A percentile compares a stretch with the other conserved stretches of the same genome.
Evolutionary conservation across 1,284 basidiomycete genomes (phyloP).

Genomic region (Thelephora terrestris): DNA sequence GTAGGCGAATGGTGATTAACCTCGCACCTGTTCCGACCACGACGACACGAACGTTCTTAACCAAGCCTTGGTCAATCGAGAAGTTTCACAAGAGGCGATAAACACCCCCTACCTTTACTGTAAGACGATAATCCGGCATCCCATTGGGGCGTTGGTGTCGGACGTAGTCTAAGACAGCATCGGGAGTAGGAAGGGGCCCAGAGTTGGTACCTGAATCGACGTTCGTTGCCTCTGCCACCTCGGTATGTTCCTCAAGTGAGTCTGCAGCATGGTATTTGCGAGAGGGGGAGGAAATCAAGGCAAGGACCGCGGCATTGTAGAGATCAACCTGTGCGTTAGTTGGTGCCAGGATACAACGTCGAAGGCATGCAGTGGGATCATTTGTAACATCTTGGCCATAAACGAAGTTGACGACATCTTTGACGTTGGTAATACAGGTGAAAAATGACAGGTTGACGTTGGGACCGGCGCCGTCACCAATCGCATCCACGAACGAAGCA

Average conservation of each 20-base stretch:
- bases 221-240: slow-evolving; percentile 9
- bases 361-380: slow-evolving; percentile 20
- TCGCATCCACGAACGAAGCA: slow-evolving; percentile 26
- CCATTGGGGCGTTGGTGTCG: slow-evolving; percentile 17
- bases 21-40: slow-evolving; percentile 19
- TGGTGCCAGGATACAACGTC: slow-evolving; percentile 26
- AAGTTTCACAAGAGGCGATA: slow-evolving; percentile 30
- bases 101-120: slow-evolving; percentile 24
- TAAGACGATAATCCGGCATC: slow-evolving; percentile 22
- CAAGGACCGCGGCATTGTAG: slow-evolving; percentile 25
- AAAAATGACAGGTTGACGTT: slow-evolving; percentile 13
- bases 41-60: slow-evolving; percentile 30
- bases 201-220: slow-evolving; percentile 10
- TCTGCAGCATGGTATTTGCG: slow-evolving; percentile 22
- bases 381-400: slow-evolving; percentile 22
- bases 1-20: slow-evolving; percentile 22
- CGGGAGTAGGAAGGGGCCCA: slow-evolving; percentile 4
- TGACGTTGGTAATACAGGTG: slow-evolving; percentile 6
- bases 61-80: slow-evolving; percentile 26
- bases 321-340: slow-evolving; percentile 27
- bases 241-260: slow-evolving; percentile 17
- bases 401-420: slow-evolving; percentile 25
- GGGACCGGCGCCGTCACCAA: slow-evolving; percentile 27
- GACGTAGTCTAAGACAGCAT: slow-evolving; percentile 20
- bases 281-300: slow-evolving; percentile 15